These are phyloP conservation scores for Podaxis mareebaensis DNA, from an alignment of 768 basidiomycete genomes.

Conservation along the genomic window DNA sequence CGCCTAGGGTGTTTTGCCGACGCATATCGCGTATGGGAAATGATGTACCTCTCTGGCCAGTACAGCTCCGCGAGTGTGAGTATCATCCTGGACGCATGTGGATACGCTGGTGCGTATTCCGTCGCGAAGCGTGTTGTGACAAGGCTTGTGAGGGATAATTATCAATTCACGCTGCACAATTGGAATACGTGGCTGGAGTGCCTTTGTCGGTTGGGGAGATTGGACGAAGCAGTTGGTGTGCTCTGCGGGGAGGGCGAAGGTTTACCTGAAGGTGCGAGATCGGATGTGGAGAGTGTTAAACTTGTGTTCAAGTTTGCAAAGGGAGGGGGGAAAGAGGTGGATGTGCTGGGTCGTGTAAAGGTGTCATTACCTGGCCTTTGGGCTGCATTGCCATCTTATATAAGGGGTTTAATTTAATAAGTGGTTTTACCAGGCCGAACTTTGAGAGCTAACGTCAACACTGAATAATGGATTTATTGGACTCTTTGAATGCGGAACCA, in stretches of 20 bases:
- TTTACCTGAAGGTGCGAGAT: constrained; percentile 33
- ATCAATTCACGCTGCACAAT: constrained; percentile 59
- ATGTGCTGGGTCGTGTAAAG: constrained; percentile 47
- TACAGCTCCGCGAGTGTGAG: constrained; percentile 69
- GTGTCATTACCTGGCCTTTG: constrained; percentile 41
- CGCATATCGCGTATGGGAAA: constrained; percentile 80
- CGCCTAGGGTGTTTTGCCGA: constrained; percentile 71
- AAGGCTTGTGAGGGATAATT: constrained; percentile 50
- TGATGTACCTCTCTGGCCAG: constrained; percentile 56
- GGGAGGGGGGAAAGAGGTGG: constrained; percentile 39
- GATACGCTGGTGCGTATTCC: constrained; percentile 50
- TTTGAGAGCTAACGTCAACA: neutral
- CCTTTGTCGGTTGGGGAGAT: constrained; percentile 67
- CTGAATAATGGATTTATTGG: neutral
- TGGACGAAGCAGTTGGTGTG: constrained; percentile 67
- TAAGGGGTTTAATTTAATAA: constrained; percentile 7
- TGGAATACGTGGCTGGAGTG: constrained; percentile 88
- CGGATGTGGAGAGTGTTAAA: constrained; percentile 48
- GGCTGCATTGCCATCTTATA: constrained; percentile 17
- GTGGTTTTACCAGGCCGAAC: constrained; percentile 1
- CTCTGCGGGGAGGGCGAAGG: constrained; percentile 58
- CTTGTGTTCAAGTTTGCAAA: constrained; percentile 59
- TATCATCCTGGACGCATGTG: constrained; percentile 87
- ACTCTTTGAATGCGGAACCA: neutral
- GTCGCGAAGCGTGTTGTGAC: constrained; percentile 56